Conservation (phyloP, 306 rosid species). For the Sesbania bispinosa region DNA sequence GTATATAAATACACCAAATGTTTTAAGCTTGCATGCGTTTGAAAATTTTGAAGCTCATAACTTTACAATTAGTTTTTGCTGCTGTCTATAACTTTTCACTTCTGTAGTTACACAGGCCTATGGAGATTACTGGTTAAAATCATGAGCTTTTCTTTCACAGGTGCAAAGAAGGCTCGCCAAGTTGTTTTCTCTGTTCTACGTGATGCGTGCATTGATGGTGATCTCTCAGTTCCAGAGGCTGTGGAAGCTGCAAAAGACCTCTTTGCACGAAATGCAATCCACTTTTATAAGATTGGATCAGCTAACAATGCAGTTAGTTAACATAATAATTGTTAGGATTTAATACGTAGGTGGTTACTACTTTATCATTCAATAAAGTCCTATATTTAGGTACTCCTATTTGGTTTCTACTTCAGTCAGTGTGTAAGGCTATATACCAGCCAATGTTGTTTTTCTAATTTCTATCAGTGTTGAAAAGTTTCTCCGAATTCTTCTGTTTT, state of each 20-base stretch:
- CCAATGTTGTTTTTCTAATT: background rate
- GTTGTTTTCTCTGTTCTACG: constrained; percentile 65
- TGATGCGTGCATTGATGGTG: constrained; percentile 76
- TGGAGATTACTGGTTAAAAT: background rate
- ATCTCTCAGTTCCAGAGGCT: constrained; percentile 70
- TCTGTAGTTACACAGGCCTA: background rate
- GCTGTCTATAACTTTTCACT: background rate
- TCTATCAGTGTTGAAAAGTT: background rate
- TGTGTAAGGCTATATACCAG: background rate
- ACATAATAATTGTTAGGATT: background rate
- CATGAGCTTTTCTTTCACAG: constrained; percentile 40
- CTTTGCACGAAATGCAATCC: constrained; percentile 60
- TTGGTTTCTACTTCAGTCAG: background rate
- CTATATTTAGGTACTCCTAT: too few relatives aligned
- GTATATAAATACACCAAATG: too few relatives aligned
- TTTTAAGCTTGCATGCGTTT: background rate
- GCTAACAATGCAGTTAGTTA: constrained; percentile 23
- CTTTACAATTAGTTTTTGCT: background rate
- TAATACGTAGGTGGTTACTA: too few relatives aligned
- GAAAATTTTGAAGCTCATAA: background rate
- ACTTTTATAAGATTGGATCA: constrained; percentile 56
- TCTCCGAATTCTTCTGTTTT: too few relatives aligned
- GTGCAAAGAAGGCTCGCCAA: constrained; percentile 77
- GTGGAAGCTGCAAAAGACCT: constrained; percentile 76
- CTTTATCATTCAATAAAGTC: too few relatives aligned